Conservation (phyloP, 2,329 filamentous ascomycete species). For the Stromatinia cepivora region DNA sequence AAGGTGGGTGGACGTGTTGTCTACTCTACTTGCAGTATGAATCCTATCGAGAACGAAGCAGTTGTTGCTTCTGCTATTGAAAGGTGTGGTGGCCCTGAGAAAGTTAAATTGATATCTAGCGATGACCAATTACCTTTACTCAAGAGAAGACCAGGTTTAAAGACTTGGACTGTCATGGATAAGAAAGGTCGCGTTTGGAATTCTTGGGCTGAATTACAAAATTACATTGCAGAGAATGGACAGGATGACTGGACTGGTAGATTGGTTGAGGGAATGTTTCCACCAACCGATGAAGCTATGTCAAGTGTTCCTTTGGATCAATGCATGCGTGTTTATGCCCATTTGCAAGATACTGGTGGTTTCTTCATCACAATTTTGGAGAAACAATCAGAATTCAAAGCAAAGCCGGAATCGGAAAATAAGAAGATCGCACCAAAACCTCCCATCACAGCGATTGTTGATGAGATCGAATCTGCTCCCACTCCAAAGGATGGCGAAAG, state of each 20-base stretch:
- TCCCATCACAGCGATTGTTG: constrained; percentile 43
- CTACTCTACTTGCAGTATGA: constrained; percentile 99
- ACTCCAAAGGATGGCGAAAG: constrained; percentile 38
- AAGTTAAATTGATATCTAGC: constrained; percentile 84
- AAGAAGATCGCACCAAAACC: constrained; percentile 50
- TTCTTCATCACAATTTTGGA: constrained; percentile 97
- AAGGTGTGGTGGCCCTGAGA: constrained; percentile 78
- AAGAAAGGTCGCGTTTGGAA: constrained; percentile 77
- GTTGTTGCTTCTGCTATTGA: constrained; percentile 87
- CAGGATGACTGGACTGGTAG: constrained; percentile 63
- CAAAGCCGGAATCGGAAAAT: constrained; percentile 65
- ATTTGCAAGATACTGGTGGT: constrained; percentile 92
- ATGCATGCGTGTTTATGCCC: constrained; percentile 92
- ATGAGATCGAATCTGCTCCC: constrained; percentile 43
- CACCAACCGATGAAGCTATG: constrained; percentile 56
- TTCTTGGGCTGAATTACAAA: constrained; percentile 78
- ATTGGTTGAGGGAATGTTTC: constrained; percentile 82
- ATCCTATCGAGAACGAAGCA: constrained; percentile 95
- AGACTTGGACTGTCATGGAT: constrained; percentile 88
- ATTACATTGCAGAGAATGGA: constrained; percentile 60
- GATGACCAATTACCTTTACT: constrained; percentile 74
- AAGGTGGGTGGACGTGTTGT: constrained; percentile 93
- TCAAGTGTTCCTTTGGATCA: constrained; percentile 75
- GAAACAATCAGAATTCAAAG: constrained; percentile 84
- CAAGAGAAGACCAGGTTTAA: constrained; percentile 74